These are phyloP conservation scores for Suhomyces kilbournensis DNA, from an alignment of 805 yeast species.

Conservation along the genomic window DNA sequence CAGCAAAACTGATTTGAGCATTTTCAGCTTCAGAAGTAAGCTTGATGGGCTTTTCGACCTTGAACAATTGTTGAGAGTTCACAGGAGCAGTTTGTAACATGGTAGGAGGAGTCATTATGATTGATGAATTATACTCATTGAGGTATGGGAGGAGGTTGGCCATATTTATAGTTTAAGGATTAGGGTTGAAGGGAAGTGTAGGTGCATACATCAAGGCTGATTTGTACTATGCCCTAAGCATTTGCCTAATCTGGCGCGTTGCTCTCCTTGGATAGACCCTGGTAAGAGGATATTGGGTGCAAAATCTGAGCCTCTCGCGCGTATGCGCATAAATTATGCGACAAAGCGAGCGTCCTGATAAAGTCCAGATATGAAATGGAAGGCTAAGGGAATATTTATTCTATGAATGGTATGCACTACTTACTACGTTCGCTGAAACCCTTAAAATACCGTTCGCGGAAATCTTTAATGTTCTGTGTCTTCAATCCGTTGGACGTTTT, in stretches of 20 bases:
- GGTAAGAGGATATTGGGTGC: not conserved
- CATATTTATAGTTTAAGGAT: not conserved
- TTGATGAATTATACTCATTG: not conserved
- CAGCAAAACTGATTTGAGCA: slow-evolving; percentile 35
- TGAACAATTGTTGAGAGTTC: slow-evolving; percentile 2
- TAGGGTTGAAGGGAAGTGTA: not conserved
- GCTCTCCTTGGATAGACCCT: not conserved
- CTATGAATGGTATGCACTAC: slow-evolving; percentile 2
- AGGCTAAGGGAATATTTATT: not conserved
- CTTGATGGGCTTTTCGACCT: slow-evolving; percentile 4
- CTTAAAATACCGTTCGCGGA: slow-evolving; percentile 73
- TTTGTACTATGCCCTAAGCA: not conserved
- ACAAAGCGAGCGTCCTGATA: not conserved
- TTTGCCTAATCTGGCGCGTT: not conserved
- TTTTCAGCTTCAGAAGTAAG: slow-evolving; percentile 20
- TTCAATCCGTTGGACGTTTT: slow-evolving; percentile 43
- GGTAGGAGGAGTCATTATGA: slow-evolving; percentile 34
- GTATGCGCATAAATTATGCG: not conserved
- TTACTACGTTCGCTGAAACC: slow-evolving; percentile 51
- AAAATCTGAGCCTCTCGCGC: not conserved
- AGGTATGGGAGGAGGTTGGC: not conserved
- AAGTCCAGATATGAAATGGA: not conserved
- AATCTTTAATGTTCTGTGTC: slow-evolving; percentile 48
- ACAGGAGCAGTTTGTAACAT: slow-evolving; percentile 24
- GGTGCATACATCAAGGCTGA: not conserved